phyloP scores from a whole-genome alignment of 495 filamentous ascomycete genomes.

The Hypoxylon subgilvum region DNA sequence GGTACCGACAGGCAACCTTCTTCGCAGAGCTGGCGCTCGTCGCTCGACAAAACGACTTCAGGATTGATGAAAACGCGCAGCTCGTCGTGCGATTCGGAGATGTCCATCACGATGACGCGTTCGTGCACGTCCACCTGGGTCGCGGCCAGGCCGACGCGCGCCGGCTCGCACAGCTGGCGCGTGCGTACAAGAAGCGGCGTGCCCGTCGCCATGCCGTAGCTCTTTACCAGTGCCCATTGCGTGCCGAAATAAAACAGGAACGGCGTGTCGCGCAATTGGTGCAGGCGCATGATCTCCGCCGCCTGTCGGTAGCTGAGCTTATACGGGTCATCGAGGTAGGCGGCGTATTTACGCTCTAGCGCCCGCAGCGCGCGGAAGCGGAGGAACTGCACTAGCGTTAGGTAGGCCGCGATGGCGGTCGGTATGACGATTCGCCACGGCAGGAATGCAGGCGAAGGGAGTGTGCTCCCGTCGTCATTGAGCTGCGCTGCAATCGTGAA shows the following conservation, averaged over 20 bases:
- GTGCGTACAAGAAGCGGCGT: slow-evolving; percentile 62
- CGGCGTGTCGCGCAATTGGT: slow-evolving; percentile 33
- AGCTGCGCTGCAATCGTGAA: no score
- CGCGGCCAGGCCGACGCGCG: background rate
- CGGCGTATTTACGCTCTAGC: slow-evolving; percentile 29
- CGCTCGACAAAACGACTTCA: no score
- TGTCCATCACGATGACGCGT: no score
- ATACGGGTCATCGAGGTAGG: slow-evolving; percentile 32
- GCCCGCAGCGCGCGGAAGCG: slow-evolving; percentile 34
- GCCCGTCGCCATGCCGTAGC: slow-evolving; percentile 70
- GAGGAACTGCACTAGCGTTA: slow-evolving; percentile 27
- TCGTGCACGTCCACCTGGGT: no score
- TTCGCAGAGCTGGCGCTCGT: no score
- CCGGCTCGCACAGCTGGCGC: slow-evolving; percentile 58
- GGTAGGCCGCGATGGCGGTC: slow-evolving; percentile 18
- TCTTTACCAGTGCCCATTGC: slow-evolving; percentile 51
- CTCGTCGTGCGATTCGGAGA: no score
- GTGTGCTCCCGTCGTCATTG: background rate
- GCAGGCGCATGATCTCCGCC: slow-evolving; percentile 34
- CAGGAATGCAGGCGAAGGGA: background rate
- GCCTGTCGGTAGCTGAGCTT: slow-evolving; percentile 32
- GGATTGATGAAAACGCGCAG: no score
- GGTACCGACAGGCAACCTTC: no score
- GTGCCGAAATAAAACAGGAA: slow-evolving; percentile 39
- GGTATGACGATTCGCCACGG: slow-evolving; percentile 22